Conservation (phyloP, 352 stramenopile species). For the Globisporangium heterothallicum region DNA sequence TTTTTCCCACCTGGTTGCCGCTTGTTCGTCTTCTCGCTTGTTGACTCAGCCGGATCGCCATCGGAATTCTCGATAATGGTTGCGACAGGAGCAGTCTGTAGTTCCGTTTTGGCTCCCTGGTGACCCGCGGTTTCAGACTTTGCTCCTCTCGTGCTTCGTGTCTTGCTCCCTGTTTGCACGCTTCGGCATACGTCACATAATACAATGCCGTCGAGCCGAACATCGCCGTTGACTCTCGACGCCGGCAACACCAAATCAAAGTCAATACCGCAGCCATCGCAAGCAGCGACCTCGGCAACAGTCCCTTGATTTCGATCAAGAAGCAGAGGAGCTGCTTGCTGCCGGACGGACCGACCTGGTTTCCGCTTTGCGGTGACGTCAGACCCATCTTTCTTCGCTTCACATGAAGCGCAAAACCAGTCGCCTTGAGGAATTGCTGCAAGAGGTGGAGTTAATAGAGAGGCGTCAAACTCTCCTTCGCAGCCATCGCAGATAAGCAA, state of each 20-base stretch:
- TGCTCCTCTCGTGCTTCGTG: background rate
- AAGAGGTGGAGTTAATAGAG: conserved; percentile 17
- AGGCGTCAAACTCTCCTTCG: conserved; percentile 29
- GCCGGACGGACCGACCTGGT: background rate
- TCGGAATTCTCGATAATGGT: background rate
- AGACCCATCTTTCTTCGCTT: background rate
- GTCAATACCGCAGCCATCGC: conserved; percentile 26
- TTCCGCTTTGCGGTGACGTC: background rate
- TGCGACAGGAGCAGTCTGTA: background rate
- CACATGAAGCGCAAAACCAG: conserved; percentile 26
- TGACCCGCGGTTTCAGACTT: background rate
- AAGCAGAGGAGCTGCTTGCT: background rate
- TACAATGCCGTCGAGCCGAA: conserved; percentile 21
- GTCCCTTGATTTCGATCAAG: too few relatives aligned
- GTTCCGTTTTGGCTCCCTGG: background rate
- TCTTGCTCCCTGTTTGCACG: conserved; percentile 13
- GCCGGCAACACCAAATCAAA: conserved; percentile 1
- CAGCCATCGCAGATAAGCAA: conserved; percentile 40
- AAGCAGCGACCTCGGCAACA: conserved; percentile 9
- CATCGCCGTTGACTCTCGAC: conserved; percentile 13
- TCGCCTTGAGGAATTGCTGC: conserved; percentile 24
- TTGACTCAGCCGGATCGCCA: background rate
- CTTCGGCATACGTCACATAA: conserved; percentile 31
- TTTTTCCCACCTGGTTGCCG: conserved; percentile 17
- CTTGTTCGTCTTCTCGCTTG: background rate